These are phyloP conservation scores for Pulveroboletus frians DNA, from an alignment of 768 basidiomycete genomes.

Conservation along the genomic window DNA sequence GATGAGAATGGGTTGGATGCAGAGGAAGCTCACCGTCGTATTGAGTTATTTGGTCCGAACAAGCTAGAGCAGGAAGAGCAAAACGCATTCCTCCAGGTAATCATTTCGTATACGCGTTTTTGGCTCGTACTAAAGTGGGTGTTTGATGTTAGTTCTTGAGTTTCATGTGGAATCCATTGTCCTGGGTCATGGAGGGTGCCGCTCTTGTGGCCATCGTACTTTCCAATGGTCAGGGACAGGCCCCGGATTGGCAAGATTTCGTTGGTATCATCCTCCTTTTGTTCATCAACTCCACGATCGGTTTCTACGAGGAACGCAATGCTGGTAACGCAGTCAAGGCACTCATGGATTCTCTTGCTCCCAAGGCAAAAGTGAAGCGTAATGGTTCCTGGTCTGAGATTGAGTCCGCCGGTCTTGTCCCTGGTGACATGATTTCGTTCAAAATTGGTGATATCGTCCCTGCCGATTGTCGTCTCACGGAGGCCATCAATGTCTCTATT, in stretches of 20 bases:
- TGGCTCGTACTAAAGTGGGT: not conserved
- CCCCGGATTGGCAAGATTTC: slow-evolving; percentile 98
- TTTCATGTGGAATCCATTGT: slow-evolving; percentile 99
- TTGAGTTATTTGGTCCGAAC: slow-evolving; percentile 94
- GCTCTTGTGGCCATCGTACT: slow-evolving; percentile 92
- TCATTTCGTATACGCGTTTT: slow-evolving; percentile 5
- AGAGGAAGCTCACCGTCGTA: slow-evolving; percentile 77
- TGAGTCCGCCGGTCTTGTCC: slow-evolving; percentile 84
- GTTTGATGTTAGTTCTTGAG: slow-evolving; percentile 59
- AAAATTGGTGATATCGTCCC: slow-evolving; percentile 99
- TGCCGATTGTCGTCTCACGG: slow-evolving; percentile 94
- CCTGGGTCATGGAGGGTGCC: slow-evolving; percentile 99
- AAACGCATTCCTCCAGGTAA: slow-evolving; percentile 83
- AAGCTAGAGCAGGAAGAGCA: slow-evolving; percentile 89
- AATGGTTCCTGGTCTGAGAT: slow-evolving; percentile 82
- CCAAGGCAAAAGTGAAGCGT: slow-evolving; percentile 94
- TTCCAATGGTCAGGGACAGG: slow-evolving; percentile 80
- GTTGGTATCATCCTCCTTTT: slow-evolving; percentile 90
- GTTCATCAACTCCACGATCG: slow-evolving; percentile 92
- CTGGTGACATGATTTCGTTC: slow-evolving; percentile 95
- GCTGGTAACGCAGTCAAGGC: slow-evolving; percentile 99
- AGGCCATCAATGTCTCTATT: slow-evolving; percentile 96
- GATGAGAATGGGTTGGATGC: slow-evolving; percentile 68
- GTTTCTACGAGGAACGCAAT: slow-evolving; percentile 97
- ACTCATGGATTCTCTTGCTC: slow-evolving; percentile 98